Percentiles rank a stretch among this genome's conserved stretches.
Conservation (phyloP, 2,329 filamentous ascomycete genomes). For the Zasmidium angulare region DNA sequence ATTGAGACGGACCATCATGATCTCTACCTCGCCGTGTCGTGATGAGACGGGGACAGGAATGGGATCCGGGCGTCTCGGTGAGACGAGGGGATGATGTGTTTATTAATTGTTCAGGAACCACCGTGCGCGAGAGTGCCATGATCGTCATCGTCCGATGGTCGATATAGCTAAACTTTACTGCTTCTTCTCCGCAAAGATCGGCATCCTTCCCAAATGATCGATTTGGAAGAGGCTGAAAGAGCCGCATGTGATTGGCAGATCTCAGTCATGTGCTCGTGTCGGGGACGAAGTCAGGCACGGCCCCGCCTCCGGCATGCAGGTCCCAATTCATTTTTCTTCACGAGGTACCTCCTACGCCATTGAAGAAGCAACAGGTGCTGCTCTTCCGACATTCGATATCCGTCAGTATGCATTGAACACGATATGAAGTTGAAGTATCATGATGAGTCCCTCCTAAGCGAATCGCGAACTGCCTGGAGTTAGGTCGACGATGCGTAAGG, state of each 20-base stretch:
- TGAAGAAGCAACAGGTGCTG: no score
- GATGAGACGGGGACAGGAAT: neutral
- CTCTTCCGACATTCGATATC: no score
- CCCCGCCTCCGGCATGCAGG: no score
- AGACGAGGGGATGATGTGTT: no score
- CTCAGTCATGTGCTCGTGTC: neutral
- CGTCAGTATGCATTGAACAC: no score
- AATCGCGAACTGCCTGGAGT: no score
- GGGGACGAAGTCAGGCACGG: no score
- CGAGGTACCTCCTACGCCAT: no score
- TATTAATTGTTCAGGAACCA: neutral
- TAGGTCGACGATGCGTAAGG: no score
- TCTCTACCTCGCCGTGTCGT: neutral
- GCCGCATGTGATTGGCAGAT: neutral
- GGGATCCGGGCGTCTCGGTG: neutral
- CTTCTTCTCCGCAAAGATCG: neutral
- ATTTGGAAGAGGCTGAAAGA: neutral
- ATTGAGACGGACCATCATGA: neutral
- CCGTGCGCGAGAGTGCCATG: neutral
- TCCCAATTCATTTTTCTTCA: no score
- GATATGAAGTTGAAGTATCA: no score
- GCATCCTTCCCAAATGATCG: neutral
- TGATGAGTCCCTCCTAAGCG: no score
- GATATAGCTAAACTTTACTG: neutral
- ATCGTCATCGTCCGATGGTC: neutral